Evolutionary conservation across 1,284 basidiomycete genomes (phyloP).

Genomic region (Thelephora terrestris): DNA sequence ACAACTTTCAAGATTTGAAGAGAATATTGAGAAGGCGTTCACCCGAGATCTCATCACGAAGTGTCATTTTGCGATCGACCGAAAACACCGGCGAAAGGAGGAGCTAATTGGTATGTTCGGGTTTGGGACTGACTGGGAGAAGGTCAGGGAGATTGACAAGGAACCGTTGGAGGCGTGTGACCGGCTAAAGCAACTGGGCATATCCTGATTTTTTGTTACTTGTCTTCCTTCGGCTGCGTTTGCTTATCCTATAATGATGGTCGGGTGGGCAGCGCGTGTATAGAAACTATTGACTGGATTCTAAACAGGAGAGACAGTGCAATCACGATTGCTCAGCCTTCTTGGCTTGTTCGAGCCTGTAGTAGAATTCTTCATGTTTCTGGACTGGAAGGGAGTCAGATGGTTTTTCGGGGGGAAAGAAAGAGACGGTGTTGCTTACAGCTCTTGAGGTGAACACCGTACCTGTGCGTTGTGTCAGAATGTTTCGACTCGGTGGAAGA

Average conservation of each 20-base stretch:
- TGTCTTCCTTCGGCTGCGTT: background rate
- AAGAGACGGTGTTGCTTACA: constrained; percentile 36
- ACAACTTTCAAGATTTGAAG: constrained; percentile 46
- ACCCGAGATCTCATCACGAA: constrained; percentile 58
- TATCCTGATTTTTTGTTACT: constrained; percentile 25
- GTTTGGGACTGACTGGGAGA: constrained; percentile 82
- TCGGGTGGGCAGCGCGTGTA: too few relatives aligned
- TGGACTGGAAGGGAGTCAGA: constrained; percentile 41
- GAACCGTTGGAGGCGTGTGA: constrained; percentile 70
- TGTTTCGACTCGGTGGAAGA: background rate
- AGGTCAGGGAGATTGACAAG: constrained; percentile 56
- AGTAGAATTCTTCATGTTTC: constrained; percentile 73
- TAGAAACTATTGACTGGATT: too few relatives aligned
- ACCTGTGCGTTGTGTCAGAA: constrained; percentile 39
- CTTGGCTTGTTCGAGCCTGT: constrained; percentile 60
- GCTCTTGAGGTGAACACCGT: constrained; percentile 63
- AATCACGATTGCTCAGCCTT: constrained; percentile 14
- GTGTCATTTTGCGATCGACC: constrained; percentile 59
- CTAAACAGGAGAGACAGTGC: too few relatives aligned
- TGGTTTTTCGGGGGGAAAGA: constrained; percentile 1
- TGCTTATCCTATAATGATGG: too few relatives aligned
- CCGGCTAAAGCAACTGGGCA: constrained; percentile 50
- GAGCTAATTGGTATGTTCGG: constrained; percentile 81
- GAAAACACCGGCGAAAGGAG: constrained; percentile 58
- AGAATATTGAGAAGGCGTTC: constrained; percentile 61